Evolutionary conservation across 2,329 filamentous ascomycete genomes (phyloP).

Genomic region (Fusarium globosum): DNA sequence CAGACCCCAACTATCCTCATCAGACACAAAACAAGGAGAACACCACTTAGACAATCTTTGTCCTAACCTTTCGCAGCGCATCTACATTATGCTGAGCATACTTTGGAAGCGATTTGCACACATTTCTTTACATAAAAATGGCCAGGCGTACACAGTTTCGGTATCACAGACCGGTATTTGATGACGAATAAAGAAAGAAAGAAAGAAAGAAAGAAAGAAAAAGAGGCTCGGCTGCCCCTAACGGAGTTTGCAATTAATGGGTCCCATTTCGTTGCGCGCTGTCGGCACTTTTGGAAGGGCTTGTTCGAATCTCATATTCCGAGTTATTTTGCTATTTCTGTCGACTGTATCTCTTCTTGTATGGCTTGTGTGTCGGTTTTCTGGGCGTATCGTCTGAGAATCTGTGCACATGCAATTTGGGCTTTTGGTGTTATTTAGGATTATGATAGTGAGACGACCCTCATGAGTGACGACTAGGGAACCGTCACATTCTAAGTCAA

Average conservation of each 20-base stretch:
- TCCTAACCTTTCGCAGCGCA: slow-evolving; percentile 21
- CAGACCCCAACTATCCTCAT: slow-evolving; percentile 45
- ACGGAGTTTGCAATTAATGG: slow-evolving; percentile 31
- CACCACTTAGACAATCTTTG: slow-evolving; percentile 33
- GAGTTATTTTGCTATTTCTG: slow-evolving; percentile 12
- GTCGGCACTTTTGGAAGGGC: slow-evolving; percentile 13
- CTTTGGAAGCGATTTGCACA: slow-evolving; percentile 32
- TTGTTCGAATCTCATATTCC: slow-evolving; percentile 30
- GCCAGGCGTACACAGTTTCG: slow-evolving; percentile 27
- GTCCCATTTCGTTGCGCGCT: slow-evolving; percentile 16
- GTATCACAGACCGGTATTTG: slow-evolving; percentile 40
- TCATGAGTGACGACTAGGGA: slow-evolving; percentile 49
- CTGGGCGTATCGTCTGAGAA: background rate
- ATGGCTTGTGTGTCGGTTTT: slow-evolving; percentile 14
- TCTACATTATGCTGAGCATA: slow-evolving; percentile 36
- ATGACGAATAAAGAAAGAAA: slow-evolving; percentile 24
- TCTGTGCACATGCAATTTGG: slow-evolving; percentile 9
- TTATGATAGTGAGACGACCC: slow-evolving; percentile 49
- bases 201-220: slow-evolving; percentile 17
- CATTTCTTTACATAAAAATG: slow-evolving; percentile 25
- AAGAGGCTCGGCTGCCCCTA: slow-evolving; percentile 22
- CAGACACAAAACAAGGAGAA: slow-evolving; percentile 50
- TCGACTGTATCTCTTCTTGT: slow-evolving; percentile 22
- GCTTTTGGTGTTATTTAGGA: slow-evolving; percentile 46
- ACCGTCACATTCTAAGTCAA: slow-evolving; percentile 45